Conservation (phyloP, 2,329 filamentous ascomycete species). For the Cordyceps militaris region DNA sequence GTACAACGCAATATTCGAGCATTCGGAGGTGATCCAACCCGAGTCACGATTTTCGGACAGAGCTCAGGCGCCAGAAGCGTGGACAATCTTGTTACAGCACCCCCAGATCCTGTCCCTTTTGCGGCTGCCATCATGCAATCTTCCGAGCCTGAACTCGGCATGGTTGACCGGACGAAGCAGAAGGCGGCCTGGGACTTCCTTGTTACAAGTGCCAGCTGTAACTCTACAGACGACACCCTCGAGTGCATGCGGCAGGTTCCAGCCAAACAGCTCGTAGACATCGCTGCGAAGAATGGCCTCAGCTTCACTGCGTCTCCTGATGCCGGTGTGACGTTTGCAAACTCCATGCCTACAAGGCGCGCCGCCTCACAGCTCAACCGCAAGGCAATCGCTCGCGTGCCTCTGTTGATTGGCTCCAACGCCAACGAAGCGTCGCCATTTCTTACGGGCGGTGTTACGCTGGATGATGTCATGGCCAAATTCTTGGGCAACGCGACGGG, state of each 20-base stretch:
- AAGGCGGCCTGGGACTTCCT: neutral
- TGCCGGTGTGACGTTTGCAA: constrained; percentile 17
- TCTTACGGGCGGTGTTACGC: neutral
- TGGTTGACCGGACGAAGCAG: neutral
- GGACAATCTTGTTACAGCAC: constrained; percentile 20
- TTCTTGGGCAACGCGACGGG: neutral
- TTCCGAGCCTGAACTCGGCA: constrained; percentile 1
- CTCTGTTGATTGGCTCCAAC: constrained; percentile 10
- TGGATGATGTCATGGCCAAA: neutral
- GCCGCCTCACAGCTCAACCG: neutral
- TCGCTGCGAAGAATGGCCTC: constrained; percentile 17
- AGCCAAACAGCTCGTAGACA: constrained; percentile 8
- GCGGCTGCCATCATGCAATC: constrained; percentile 24
- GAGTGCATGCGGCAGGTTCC: constrained; percentile 21
- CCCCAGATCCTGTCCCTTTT: constrained; percentile 23
- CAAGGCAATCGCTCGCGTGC: constrained; percentile 7
- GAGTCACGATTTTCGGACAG: constrained; percentile 56
- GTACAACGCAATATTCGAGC: constrained; percentile 52
- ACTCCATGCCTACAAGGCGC: constrained; percentile 14
- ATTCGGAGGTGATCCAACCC: constrained; percentile 56
- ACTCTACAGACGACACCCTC: constrained; percentile 1
- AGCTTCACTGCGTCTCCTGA: constrained; percentile 19
- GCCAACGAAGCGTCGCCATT: constrained; percentile 8
- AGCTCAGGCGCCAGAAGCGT: constrained; percentile 49
- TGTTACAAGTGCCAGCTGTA: constrained; percentile 13